phyloP scores from a whole-genome alignment of 2,329 filamentous ascomycete species.

The Colletotrichum costaricense region DNA sequence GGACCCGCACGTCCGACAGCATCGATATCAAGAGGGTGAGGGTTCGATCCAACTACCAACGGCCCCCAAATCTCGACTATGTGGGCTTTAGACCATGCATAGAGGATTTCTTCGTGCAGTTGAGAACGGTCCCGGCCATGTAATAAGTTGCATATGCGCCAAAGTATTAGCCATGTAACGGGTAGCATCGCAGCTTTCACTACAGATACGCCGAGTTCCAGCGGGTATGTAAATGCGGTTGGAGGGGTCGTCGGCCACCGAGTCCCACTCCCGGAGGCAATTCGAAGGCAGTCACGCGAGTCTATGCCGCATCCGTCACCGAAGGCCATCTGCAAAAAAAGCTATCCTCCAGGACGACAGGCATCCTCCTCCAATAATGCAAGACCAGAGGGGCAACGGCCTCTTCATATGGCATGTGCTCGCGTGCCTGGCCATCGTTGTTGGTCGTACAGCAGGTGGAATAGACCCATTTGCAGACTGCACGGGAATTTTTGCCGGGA shows the following conservation, averaged over 20 bases:
- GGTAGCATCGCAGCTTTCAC: background rate
- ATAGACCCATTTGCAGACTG: background rate
- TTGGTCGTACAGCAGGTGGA: background rate
- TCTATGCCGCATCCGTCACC: slow-evolving; percentile 23
- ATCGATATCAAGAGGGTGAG: background rate
- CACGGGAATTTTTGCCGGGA: background rate
- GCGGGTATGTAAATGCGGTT: slow-evolving; percentile 7
- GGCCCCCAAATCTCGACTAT: background rate
- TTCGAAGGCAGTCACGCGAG: slow-evolving; percentile 16
- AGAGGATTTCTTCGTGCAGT: background rate
- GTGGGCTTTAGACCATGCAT: background rate
- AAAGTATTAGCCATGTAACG: background rate
- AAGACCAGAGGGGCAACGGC: background rate
- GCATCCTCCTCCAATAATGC: background rate
- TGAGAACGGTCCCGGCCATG: background rate
- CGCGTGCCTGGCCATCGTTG: background rate
- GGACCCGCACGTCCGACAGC: background rate
- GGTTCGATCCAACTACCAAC: background rate
- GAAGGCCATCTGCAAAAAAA: background rate
- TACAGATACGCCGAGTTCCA: background rate
- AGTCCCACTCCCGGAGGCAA: slow-evolving; percentile 14
- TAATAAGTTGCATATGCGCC: slow-evolving; percentile 10
- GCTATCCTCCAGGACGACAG: background rate
- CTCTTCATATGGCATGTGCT: slow-evolving; percentile 9
- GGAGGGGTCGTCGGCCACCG: slow-evolving; percentile 6